Conservation (phyloP, 768 basidiomycete species). For the Tulasnella calospora region DNA sequence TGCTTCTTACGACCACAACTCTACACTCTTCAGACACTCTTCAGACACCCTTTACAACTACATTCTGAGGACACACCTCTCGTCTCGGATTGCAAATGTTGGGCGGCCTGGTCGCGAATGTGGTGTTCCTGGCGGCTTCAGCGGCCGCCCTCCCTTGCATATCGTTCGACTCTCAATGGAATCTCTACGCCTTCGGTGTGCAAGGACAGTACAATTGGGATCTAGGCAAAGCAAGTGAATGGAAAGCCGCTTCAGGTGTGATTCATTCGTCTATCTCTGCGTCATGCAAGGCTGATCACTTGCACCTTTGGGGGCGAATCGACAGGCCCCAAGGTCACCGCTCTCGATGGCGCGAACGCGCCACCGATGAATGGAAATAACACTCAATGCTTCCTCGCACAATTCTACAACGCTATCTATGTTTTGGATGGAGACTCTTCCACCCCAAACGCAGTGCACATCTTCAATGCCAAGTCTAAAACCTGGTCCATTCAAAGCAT, state of each 20-base stretch:
- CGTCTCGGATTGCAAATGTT: neutral
- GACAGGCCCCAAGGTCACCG: constrained; percentile 12
- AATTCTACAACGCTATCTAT: constrained; percentile 80
- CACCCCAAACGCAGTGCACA: constrained; percentile 65
- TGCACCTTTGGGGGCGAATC: neutral
- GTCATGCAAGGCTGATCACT: constrained; percentile 1
- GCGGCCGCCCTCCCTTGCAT: constrained; percentile 52
- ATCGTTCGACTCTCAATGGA: constrained; percentile 74
- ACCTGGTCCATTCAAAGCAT: constrained; percentile 73
- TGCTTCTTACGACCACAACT: neutral
- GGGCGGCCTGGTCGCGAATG: neutral
- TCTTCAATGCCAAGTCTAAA: constrained; percentile 59
- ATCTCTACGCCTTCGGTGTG: constrained; percentile 81
- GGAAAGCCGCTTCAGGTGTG: constrained; percentile 45
- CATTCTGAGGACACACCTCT: neutral
- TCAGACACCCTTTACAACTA: neutral
- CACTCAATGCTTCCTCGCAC: constrained; percentile 36
- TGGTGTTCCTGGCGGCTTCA: neutral
- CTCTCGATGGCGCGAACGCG: neutral
- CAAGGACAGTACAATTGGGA: constrained; percentile 73
- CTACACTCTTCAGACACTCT: constrained; percentile 19
- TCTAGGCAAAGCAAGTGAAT: constrained; percentile 64
- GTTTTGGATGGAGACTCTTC: constrained; percentile 71
- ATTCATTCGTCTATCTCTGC: constrained; percentile 34
- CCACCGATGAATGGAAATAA: constrained; percentile 38